phyloP scores from a whole-genome alignment of 2,329 filamentous ascomycete genomes.

The Fusarium staphyleae region DNA sequence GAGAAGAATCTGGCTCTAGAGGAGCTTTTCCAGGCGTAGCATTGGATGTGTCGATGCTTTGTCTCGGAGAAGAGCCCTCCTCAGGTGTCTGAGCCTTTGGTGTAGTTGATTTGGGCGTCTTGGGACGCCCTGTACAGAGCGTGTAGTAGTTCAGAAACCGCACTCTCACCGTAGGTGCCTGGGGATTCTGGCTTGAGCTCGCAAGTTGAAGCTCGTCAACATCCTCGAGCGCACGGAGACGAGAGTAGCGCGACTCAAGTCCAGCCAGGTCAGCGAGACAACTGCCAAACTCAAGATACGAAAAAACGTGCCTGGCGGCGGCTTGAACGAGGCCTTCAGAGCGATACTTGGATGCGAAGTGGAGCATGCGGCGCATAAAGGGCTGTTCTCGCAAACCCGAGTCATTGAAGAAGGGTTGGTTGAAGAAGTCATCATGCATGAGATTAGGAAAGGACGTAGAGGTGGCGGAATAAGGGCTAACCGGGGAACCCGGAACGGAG shows the following conservation, averaged over 20 bases:
- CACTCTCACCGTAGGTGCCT: conserved; percentile 57
- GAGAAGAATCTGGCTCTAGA: conserved; percentile 9
- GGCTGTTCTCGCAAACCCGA: conserved; percentile 71
- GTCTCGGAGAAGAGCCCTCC: conserved; percentile 1
- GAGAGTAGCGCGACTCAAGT: conserved; percentile 73
- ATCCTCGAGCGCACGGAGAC: conserved; percentile 75
- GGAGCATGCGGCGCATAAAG: conserved; percentile 70
- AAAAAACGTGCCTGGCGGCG: conserved; percentile 75
- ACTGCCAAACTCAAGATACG: conserved; percentile 83
- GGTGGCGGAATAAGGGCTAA: conserved; percentile 24
- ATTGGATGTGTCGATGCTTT: neutral
- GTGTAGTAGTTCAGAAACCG: conserved; percentile 93
- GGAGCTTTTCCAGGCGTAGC: neutral
- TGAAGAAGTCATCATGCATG: conserved; percentile 67
- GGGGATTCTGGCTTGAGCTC: conserved; percentile 22
- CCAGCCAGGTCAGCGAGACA: conserved; percentile 79
- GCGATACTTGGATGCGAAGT: conserved; percentile 84
- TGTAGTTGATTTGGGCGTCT: conserved; percentile 44
- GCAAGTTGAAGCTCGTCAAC: conserved; percentile 60
- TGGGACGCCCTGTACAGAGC: conserved; percentile 76
- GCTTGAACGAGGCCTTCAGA: conserved; percentile 73
- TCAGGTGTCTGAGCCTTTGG: conserved; percentile 4
- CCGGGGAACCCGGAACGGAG: conserved; percentile 24
- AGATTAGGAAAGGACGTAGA: conserved; percentile 15
- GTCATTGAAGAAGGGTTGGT: conserved; percentile 80